Evolutionary conservation across 352 stramenopile genomes (phyloP), one percentile per base, ranked within the genome.

Genomic region (Aphanomyces cochlioides): DNA sequence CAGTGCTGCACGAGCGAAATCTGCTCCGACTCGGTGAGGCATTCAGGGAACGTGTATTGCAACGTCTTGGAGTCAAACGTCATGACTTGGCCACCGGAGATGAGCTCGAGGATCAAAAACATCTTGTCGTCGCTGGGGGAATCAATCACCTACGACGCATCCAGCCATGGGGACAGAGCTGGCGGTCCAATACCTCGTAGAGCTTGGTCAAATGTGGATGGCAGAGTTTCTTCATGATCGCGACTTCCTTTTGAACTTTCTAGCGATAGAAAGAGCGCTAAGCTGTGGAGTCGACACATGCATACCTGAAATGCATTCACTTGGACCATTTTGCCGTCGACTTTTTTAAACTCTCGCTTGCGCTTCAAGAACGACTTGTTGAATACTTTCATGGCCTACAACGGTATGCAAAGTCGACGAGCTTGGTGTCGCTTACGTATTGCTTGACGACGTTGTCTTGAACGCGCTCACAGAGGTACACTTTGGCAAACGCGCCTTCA

Each of bases 401-500:
- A 38, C 56, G 37, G 56, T 21, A 40, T n/a, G 3, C 15, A 36
- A 73, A 40, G 3, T 36, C 38, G 45, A 47, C 28, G 3, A 63
- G 3, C 61, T 58, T 7, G 7, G 15, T 0, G 50, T 2, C 17
- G 78, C 81, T 37, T 74, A 92, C 84, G 69, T 82, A 92, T 60
- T 87, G 76, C 28, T 61, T 61, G 19, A 37, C 43, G 15, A 15
- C 4, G 7, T 71, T 66, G 39, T 79, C 82, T 7, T 73, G 63
- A 17, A 77, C 72, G 56, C 84, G 80, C 60, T 81, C 58, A 57
- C 83, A 89, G 12, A 82, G 67, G 53, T 90, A 92, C 17, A 93
- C 85, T 67, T 89, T 88, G 17, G 85, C 90, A 72, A 90, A 92
- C 12, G 85, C 82, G 66, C 85, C 85, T 72, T 90, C 78, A 3